Conservation (phyloP, 371 early-diverging fungal species). For the Scutellospora calospora region DNA sequence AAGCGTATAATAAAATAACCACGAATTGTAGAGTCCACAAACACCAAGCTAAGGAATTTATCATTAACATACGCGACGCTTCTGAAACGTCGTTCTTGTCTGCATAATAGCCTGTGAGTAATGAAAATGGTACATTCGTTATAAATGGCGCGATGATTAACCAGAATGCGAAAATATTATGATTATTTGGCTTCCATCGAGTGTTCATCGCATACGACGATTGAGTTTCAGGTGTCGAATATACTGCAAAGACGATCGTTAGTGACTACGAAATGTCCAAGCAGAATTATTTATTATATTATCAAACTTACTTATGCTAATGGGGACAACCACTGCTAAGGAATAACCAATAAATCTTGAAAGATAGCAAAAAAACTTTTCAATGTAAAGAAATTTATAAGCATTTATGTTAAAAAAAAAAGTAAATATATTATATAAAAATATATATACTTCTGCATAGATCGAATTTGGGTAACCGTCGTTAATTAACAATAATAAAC, state of each 20-base stretch:
- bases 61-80: background rate
- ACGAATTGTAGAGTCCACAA: no score
- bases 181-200: constrained; percentile 6
- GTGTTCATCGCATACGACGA: background rate
- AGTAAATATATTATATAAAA: background rate
- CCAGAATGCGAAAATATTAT: background rate
- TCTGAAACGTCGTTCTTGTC: background rate
- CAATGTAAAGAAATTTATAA: background rate
- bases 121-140: constrained; percentile 5
- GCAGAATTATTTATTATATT: background rate
- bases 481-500: background rate
- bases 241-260: background rate
- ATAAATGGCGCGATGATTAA: constrained; percentile 31
- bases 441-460: no score
- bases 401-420: background rate
- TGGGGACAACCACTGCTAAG: background rate
- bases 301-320: constrained; percentile 1
- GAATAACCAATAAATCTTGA: background rate
- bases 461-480: no score
- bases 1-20: no score
- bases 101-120: constrained; percentile 19
- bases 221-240: background rate
- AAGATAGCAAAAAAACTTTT: background rate
- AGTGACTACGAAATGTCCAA: background rate
- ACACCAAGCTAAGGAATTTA: no score